phyloP scores from a whole-genome alignment of 768 basidiomycete species.

The Naganishia onofrii region DNA sequence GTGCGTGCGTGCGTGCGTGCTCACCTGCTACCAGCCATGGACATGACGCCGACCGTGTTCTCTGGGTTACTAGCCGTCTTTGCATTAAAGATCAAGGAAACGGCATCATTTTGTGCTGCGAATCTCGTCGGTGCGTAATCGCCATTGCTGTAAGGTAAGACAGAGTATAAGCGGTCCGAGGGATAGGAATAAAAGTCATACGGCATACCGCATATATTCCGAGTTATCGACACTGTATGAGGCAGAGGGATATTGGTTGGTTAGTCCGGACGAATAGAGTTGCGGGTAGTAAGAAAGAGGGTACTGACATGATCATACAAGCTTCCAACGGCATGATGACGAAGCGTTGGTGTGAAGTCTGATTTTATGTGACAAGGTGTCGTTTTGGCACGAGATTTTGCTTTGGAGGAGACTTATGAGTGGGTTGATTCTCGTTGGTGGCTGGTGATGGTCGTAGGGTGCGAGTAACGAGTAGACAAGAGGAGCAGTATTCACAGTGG shows the following conservation, averaged over 20 bases:
- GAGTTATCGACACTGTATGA: slow-evolving; percentile 76
- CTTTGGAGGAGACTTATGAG: background rate
- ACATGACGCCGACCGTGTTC: slow-evolving; percentile 96
- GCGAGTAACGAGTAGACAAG: too few relatives aligned
- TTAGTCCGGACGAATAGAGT: background rate
- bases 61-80: slow-evolving; percentile 97
- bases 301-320: slow-evolving; percentile 74
- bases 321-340: slow-evolving; percentile 86
- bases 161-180: background rate
- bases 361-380: background rate
- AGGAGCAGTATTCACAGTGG: too few relatives aligned
- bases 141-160: slow-evolving; percentile 37
- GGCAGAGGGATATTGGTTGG: slow-evolving; percentile 28
- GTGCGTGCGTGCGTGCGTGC: too few relatives aligned
- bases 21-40: slow-evolving; percentile 93
- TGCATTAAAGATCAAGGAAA: slow-evolving; percentile 80
- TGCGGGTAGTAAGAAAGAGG: background rate
- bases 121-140: slow-evolving; percentile 60
- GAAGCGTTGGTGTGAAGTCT: slow-evolving; percentile 8
- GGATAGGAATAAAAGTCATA: slow-evolving; percentile 1
- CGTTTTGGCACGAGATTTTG: background rate
- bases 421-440: too few relatives aligned
- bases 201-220: slow-evolving; percentile 76
- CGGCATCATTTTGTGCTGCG: slow-evolving; percentile 86
- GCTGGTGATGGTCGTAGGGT: too few relatives aligned